Conservation (phyloP, 345 rosid species). For the Populus tremula region DNA sequence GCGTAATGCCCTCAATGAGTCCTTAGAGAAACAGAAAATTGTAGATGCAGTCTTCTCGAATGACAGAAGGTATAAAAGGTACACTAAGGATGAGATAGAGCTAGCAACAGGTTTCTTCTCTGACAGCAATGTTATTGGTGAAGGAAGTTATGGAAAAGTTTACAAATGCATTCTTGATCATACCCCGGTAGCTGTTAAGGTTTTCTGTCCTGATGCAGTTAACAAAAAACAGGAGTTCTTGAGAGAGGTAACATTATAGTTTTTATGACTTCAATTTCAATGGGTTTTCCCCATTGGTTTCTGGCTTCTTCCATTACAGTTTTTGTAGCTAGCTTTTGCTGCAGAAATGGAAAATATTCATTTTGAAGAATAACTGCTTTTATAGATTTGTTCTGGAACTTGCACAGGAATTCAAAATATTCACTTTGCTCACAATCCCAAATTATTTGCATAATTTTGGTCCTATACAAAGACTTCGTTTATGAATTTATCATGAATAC, state of each 20-base stretch:
- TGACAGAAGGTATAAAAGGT: slow-evolving; percentile 72
- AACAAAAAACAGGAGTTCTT: slow-evolving; percentile 73
- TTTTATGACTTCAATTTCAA: too few relatives aligned
- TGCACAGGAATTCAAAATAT: background rate
- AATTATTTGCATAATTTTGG: background rate
- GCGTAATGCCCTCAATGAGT: slow-evolving; percentile 56
- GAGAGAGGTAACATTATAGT: slow-evolving; percentile 53
- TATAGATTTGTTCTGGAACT: background rate
- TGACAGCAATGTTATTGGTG: slow-evolving; percentile 59
- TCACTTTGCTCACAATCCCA: background rate
- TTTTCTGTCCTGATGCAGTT: slow-evolving; percentile 51
- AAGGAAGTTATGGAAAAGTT: slow-evolving; percentile 88
- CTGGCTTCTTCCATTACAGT: too few relatives aligned
- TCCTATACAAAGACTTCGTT: too few relatives aligned
- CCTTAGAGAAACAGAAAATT: slow-evolving; percentile 64
- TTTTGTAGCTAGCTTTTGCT: too few relatives aligned
- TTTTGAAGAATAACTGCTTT: background rate
- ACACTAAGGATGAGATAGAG: slow-evolving; percentile 56
- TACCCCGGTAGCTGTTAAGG: slow-evolving; percentile 83
- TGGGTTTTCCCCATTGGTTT: too few relatives aligned
- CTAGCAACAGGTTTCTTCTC: slow-evolving; percentile 68
- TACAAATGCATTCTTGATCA: slow-evolving; percentile 78
- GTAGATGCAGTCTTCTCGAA: slow-evolving; percentile 53
- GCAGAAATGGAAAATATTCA: too few relatives aligned
- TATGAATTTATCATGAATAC: too few relatives aligned